Conservation (phyloP, 176 grass and related monocot genomes). For the Dactylis glomerata region DNA sequence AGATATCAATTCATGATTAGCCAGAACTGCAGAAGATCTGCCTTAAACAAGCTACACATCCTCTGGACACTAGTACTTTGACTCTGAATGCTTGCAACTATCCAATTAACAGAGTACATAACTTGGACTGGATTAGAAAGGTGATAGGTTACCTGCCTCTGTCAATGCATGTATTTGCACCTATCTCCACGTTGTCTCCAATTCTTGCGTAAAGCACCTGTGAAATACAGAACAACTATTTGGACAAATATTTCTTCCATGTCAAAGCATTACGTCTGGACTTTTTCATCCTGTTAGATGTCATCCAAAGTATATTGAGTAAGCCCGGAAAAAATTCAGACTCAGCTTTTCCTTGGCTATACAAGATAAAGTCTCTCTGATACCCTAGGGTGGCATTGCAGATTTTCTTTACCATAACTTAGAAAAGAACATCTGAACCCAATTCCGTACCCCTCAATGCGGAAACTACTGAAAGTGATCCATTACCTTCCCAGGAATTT, state of each 20-base stretch:
- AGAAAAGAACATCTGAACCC: background rate
- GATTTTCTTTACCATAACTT: background rate
- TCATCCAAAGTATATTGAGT: background rate
- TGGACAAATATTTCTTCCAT: background rate
- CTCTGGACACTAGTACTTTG: background rate
- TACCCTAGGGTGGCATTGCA: background rate
- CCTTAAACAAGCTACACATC: background rate
- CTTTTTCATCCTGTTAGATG: background rate
- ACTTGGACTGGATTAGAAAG: background rate
- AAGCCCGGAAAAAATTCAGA: background rate
- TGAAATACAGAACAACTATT: background rate
- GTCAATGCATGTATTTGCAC: slow-evolving; percentile 91
- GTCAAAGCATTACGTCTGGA: background rate
- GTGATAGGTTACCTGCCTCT: slow-evolving; percentile 70
- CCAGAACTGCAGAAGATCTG: background rate
- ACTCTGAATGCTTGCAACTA: background rate
- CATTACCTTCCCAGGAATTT: background rate
- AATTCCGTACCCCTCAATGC: background rate
- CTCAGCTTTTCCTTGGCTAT: background rate
- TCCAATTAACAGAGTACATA: background rate
- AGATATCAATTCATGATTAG: slow-evolving; percentile 4
- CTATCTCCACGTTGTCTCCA: slow-evolving; percentile 51
- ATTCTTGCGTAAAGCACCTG: background rate
- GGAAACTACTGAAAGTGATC: background rate
- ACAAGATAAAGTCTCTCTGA: background rate